Base-by-base conservation (phyloP, 495 filamentous ascomycete species). In the Daldinia decipiens region DNA sequence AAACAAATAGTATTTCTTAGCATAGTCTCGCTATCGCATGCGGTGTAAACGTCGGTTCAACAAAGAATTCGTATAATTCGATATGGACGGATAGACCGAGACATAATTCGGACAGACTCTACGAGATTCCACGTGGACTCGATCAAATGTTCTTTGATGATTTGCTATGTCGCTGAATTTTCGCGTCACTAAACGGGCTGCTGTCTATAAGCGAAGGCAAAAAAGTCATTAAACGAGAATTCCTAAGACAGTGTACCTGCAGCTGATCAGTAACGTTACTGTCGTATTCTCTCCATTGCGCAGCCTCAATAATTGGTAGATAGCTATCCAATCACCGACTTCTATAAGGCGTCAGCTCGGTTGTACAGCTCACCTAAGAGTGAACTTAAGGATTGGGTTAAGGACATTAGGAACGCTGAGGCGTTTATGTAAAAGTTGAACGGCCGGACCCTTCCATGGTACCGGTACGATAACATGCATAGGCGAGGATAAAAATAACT, bases 391-490 rank as follows among this genome's bases (percentile, higher is more conserved):
- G 50, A 7, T n/a, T 53, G 26, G 50, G 13, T 53, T 31, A 53
- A 53, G 50, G 50, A 17, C 12, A 12, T 17, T 21, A 31, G 9
- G 50, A 26, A 1, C 12, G 6, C 13, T n/a, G 1, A n/a, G 4
- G 2, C 31, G 50, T 53, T 31, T 31, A n/a, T n/a, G n/a, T n/a
- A 53, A 17, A 17, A 53, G 15, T 15, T 53, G 1, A 59, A 54
- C 62, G 43, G 59, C 34, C 45, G 63, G 40, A 27, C 31, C 36
- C 53, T 66, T 62, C 68, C 62, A 67, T 17, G 27, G 27, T 59
- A 59, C 59, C 52, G 68, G 68, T 57, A 71, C 62, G 68, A 67
- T 72, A 63, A 17, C 17, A 13, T 50, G 59, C 63, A 63, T 71
- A 52, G 43, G 43, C 59, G 31, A 56, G 53, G 52, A 62, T 54